Conservation (phyloP, 176 grass and related monocot genomes). For the Carex parvula region DNA sequence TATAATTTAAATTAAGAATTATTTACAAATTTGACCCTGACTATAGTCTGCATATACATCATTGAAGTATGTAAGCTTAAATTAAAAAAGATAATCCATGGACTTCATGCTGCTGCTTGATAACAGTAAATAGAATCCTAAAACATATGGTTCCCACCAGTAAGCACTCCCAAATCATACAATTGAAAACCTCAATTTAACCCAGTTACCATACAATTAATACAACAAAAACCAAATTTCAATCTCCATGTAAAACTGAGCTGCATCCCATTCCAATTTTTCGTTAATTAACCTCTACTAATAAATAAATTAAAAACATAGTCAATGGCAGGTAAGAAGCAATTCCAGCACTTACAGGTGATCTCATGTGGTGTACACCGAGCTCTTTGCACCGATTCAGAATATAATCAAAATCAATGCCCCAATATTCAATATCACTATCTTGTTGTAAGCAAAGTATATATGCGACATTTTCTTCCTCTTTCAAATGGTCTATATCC, state of each 20-base stretch:
- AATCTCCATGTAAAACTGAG: background rate
- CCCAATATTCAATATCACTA: conserved; percentile 87
- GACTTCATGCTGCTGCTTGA: background rate
- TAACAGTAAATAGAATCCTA: background rate
- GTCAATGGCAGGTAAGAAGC: background rate
- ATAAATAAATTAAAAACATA: background rate
- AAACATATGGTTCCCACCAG: background rate
- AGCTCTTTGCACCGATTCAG: conserved; percentile 63
- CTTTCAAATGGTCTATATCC: conserved; percentile 79
- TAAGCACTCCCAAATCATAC: background rate
- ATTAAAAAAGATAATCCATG: background rate
- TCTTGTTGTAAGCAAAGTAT: conserved; percentile 92
- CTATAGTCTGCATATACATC: background rate
- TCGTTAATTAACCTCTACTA: background rate
- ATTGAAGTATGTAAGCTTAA: background rate
- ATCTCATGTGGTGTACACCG: conserved; percentile 63
- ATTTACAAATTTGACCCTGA: background rate
- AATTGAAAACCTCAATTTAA: background rate
- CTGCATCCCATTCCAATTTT: background rate
- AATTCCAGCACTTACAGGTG: conserved; percentile 44
- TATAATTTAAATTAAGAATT: background rate
- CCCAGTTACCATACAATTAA: too few relatives aligned
- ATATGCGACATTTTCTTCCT: conserved; percentile 63
- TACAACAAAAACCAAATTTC: background rate
- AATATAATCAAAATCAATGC: conserved; percentile 67